Evolutionary conservation across 371 early-diverging fungal species (phyloP).

Genomic region (Mortierella sp.): DNA sequence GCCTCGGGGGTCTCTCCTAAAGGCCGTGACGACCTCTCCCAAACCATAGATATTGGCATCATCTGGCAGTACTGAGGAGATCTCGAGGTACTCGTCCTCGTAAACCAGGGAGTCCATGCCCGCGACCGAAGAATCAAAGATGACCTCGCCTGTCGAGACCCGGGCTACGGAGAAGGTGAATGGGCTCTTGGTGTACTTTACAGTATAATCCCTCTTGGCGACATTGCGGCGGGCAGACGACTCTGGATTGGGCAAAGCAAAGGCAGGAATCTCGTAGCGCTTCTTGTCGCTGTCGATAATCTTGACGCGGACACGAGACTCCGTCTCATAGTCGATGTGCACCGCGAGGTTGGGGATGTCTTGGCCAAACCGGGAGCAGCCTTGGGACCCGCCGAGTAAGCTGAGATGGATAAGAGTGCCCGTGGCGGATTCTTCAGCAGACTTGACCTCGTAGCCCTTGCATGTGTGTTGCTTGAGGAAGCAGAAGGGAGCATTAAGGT

Average conservation of each 20-base stretch:
- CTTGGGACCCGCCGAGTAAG: slow-evolving; percentile 21
- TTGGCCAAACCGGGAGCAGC: slow-evolving; percentile 59
- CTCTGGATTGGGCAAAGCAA: slow-evolving; percentile 59
- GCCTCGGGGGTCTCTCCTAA: slow-evolving; percentile 59
- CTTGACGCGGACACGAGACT: slow-evolving; percentile 65
- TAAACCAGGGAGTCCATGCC: slow-evolving; percentile 68
- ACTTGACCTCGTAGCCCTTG: slow-evolving; percentile 39
- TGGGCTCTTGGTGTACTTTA: slow-evolving; percentile 62
- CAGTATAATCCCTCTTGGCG: slow-evolving; percentile 57
- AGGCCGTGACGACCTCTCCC: slow-evolving; percentile 73
- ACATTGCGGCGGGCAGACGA: slow-evolving; percentile 27
- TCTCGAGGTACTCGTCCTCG: slow-evolving; percentile 79
- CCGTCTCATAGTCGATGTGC: slow-evolving; percentile 65
- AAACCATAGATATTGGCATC: slow-evolving; percentile 80
- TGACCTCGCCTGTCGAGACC: slow-evolving; percentile 57
- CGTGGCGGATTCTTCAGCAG: slow-evolving; percentile 18
- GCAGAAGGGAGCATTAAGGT: slow-evolving; percentile 49
- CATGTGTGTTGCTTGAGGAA: slow-evolving; percentile 47
- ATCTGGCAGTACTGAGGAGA: slow-evolving; percentile 62
- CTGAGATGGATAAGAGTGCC: slow-evolving; percentile 33
- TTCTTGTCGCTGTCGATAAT: slow-evolving; percentile 63
- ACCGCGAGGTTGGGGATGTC: slow-evolving; percentile 61
- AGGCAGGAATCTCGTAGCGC: slow-evolving; percentile 70
- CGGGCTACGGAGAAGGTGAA: slow-evolving; percentile 73
- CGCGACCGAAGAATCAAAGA: slow-evolving; percentile 72